Evolutionary conservation across 176 grass and related monocot species (phyloP), one percentile per base, ranked within the genome.

Genomic region (Eleusine coracana): DNA sequence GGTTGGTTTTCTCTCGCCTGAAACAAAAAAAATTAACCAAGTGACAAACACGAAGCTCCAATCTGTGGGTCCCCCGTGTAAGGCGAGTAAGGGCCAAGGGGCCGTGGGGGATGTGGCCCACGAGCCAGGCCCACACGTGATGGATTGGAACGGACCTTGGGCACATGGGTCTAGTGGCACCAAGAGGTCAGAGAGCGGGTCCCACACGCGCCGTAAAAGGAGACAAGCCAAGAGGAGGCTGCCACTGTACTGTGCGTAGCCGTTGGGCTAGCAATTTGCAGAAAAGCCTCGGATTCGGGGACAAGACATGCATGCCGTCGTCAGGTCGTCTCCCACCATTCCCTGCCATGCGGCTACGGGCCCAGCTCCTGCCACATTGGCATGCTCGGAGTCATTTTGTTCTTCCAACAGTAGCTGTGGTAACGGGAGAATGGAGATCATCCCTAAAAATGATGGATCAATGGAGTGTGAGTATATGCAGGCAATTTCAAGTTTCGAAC

Each of bases 281-380:
- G 8, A 48, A 37, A 66, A 45, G 60, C 70, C 37, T 37, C 46
- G 77, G 77, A 74, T 80, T 80, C 48, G 70, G 70, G 77, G 63
- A 69, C 37, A 41, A 21, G 16, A 59, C 49, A 46, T 55, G 23
- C 48, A 10, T 8, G 34, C 37, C 66, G 7, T 17, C 65, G 34
- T 20, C 65, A 55, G 52, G 55, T 59, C 56, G 7, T 69, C 66
- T 11, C 66, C 44, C 13, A 12, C 51, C 13, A 23, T 18, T 27
- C 39, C n/a, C 75, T 62, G 39, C 0, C 13, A 44, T 7, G 13
- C 8, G 56, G 74, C 28, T 7, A 6, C 8, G 56, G 74, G 39
- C 55, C 74, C 68, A 0, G 14, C 12, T 23, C 5, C 44, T 46
- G 44, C 44, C 44, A 46, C 44, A 9, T 46, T 46, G 44, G 11